These are phyloP conservation scores for Tricholoma hemisulphureum DNA, from an alignment of 768 basidiomycete species.

Conservation along the genomic window DNA sequence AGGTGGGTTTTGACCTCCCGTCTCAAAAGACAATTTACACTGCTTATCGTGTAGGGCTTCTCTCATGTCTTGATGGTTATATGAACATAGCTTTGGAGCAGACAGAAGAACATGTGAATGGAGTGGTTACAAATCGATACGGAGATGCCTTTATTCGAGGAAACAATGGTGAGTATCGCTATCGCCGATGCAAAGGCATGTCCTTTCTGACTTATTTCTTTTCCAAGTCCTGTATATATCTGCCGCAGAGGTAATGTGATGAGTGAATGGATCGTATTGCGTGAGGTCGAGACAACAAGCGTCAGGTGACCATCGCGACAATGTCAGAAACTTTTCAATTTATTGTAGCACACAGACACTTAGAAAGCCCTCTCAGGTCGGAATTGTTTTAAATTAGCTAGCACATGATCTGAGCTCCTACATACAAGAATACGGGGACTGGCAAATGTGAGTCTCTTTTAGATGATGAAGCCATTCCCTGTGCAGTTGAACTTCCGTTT, in stretches of 20 bases:
- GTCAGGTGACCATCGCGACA: too few species aligned
- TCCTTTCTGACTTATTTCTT: constrained; percentile 3
- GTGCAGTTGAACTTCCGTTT: too few species aligned
- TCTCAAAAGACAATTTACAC: not conserved
- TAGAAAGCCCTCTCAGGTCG: too few species aligned
- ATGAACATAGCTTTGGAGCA: constrained; percentile 99
- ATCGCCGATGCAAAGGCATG: not conserved
- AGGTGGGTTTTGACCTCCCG: constrained; percentile 46
- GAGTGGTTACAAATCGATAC: constrained; percentile 81
- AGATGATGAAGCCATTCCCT: too few species aligned
- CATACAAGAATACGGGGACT: too few species aligned
- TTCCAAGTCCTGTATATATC: constrained; percentile 74
- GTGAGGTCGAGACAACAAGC: too few species aligned
- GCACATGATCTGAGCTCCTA: too few species aligned
- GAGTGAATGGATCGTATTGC: too few species aligned
- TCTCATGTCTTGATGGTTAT: constrained; percentile 96
- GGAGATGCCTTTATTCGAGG: constrained; percentile 96
- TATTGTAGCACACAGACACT: too few species aligned
- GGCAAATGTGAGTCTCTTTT: too few species aligned
- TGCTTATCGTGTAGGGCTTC: constrained; percentile 57
- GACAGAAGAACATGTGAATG: constrained; percentile 93
- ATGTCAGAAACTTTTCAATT: too few species aligned
- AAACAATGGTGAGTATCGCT: constrained; percentile 68
- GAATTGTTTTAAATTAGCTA: too few species aligned
- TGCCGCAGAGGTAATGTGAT: constrained; percentile 58